Percentiles rank a stretch among this genome's conserved stretches.
Conservation (phyloP, 2,329 filamentous ascomycete genomes). For the Calonectria crousiana region DNA sequence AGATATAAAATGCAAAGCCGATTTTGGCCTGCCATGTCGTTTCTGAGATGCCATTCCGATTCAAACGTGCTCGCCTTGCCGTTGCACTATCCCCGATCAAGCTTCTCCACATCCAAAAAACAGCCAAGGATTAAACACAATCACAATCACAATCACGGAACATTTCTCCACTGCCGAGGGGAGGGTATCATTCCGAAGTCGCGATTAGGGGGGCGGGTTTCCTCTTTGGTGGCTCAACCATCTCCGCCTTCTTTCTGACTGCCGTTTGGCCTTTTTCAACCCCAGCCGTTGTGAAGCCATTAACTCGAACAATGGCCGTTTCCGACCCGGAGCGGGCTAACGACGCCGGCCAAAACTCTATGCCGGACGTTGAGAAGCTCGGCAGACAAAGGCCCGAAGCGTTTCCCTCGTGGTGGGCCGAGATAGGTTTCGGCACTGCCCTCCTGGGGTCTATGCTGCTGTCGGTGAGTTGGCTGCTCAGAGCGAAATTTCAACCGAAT, state of each 20-base stretch:
- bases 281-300: not conserved
- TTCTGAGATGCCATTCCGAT: not conserved
- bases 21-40: not conserved
- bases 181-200: not conserved
- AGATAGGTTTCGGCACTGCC: conserved; percentile 39
- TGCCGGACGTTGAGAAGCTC: conserved; percentile 40
- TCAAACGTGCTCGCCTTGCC: not conserved
- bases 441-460: conserved; percentile 42
- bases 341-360: conserved; percentile 19
- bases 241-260: not conserved
- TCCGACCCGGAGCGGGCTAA: conserved; percentile 32
- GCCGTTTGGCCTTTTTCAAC: not conserved
- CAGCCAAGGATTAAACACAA: conserved; percentile 19
- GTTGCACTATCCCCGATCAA: conserved; percentile 21
- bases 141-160: conserved; percentile 9
- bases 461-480: conserved; percentile 31
- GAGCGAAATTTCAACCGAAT: not conserved
- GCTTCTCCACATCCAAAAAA: conserved; percentile 17
- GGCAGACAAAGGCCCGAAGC: conserved; percentile 41
- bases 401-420: conserved; percentile 40
- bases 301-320: conserved; percentile 23
- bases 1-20: not conserved
- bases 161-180: not conserved
- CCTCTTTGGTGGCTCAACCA: not conserved
- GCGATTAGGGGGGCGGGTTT: not conserved